These are phyloP conservation scores for Byssothecium circinans DNA, from an alignment of 2,329 filamentous ascomycete genomes.

Conservation along the genomic window DNA sequence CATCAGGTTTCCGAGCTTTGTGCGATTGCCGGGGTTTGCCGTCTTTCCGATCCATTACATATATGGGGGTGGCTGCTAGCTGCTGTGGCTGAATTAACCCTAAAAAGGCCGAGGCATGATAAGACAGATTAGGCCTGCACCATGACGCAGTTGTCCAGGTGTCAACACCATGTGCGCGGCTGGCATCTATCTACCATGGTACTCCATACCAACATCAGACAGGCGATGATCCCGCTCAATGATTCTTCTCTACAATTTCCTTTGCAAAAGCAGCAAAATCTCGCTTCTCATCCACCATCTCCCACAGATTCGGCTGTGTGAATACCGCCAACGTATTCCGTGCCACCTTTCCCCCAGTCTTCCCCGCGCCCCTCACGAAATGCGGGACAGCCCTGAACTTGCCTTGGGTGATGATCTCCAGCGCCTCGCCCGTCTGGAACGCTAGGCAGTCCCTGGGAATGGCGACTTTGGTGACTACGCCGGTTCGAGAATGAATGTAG, in stretches of 20 bases:
- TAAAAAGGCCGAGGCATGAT: too few relatives aligned
- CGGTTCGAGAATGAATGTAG: slow-evolving; percentile 89
- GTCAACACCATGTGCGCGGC: too few relatives aligned
- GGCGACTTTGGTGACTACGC: slow-evolving; percentile 82
- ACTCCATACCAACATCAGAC: not conserved
- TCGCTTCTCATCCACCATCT: slow-evolving; percentile 70
- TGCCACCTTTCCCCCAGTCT: slow-evolving; percentile 50
- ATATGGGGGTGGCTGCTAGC: too few relatives aligned
- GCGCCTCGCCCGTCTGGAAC: slow-evolving; percentile 92
- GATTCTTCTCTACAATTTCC: slow-evolving; percentile 52
- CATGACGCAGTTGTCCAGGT: slow-evolving; percentile 1
- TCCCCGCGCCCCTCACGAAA: slow-evolving; percentile 79
- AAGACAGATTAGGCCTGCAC: not conserved
- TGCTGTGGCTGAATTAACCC: too few relatives aligned
- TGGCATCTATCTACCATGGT: not conserved
- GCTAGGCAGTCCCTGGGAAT: slow-evolving; percentile 91
- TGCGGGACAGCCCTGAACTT: slow-evolving; percentile 93
- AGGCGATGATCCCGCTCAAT: slow-evolving; percentile 25
- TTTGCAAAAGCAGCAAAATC: slow-evolving; percentile 77
- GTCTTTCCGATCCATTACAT: too few relatives aligned
- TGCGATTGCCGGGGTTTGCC: too few relatives aligned
- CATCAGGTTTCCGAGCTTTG: too few relatives aligned
- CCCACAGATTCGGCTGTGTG: slow-evolving; percentile 89
- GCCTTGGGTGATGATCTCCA: slow-evolving; percentile 88
- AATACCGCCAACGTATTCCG: slow-evolving; percentile 92